phyloP scores from a whole-genome alignment of 176 grass and related monocot genomes.

The Luzula sylvatica region DNA sequence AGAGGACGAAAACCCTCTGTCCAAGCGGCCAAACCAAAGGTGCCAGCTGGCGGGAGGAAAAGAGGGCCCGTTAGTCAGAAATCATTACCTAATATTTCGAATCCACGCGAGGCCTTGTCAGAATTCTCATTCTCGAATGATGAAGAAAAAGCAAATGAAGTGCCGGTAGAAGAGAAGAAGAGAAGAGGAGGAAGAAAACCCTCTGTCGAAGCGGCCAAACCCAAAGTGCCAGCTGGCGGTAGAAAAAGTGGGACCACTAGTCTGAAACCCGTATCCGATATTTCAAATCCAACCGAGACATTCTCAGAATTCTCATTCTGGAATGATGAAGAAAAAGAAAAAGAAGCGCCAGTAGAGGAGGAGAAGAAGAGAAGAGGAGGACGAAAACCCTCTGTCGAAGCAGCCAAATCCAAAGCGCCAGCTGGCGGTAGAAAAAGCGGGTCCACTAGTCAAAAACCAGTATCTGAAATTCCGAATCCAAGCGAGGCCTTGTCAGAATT shows the following conservation, averaged over 20 bases:
- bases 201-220: constrained; percentile 12
- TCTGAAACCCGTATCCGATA: constrained; percentile 40
- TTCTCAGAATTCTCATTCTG: no score
- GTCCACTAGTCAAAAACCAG: constrained; percentile 32
- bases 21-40: constrained; percentile 9
- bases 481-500: neutral
- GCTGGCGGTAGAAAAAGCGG: constrained; percentile 13
- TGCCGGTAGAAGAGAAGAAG: constrained; percentile 19
- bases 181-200: constrained; percentile 46
- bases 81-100: constrained; percentile 33
- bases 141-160: constrained; percentile 20
- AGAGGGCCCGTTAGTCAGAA: constrained; percentile 35
- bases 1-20: constrained; percentile 31
- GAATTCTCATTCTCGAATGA: neutral
- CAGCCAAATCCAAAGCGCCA: constrained; percentile 3
- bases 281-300: no score
- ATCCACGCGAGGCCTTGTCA: neutral
- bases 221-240: constrained; percentile 2
- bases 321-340: constrained; percentile 14
- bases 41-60: neutral
- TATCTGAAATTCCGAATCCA: no score
- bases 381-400: constrained; percentile 34
- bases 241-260: constrained; percentile 25
- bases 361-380: constrained; percentile 41
- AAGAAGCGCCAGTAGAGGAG: constrained; percentile 2